Evolutionary conservation across 495 filamentous ascomycete species (phyloP), one percentile per base, ranked within the genome.

Genomic region (Durotheca rogersii): DNA sequence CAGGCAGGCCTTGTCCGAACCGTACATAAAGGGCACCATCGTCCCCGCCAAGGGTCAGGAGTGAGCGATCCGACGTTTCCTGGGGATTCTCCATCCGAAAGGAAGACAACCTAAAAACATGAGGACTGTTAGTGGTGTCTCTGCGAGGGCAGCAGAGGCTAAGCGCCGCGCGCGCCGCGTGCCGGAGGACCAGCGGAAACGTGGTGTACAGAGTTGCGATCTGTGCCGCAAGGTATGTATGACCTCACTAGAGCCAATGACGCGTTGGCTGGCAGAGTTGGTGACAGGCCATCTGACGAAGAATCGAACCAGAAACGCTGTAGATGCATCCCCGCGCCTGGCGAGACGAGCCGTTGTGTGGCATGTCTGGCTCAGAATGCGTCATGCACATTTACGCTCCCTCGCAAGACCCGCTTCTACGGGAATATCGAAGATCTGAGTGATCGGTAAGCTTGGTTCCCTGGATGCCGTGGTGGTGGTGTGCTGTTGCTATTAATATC

Each of bases 341-440:
- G 41, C 4, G 39, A 55, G n/a, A 20, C 18, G 9, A 40, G 54
- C 45, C 18, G 65, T 16, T 75, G 72, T 47, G 56, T 58, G 34
- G 63, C 64, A 47, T 75, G 72, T 53, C 41, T 65, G 17, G 56
- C 64, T 23, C 65, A 68, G 27, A 55, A 64, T 12, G 60, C 66
- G 17, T 63, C 60, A n/a, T 76, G 73, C 50, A 62, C 66, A 18
- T 72, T 68, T 19, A 74, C 70, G 1, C 60, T 73, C 27, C 71
- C 70, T 31, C 66, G 73, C 9, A 75, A 76, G 62, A 70, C 67
- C 40, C 57, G 72, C 31, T 67, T 76, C 33, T 75, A 74, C 41
- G 73, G 73, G 14, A 74, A 72, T 51, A 66, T 77, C 11, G 73
- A 77, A 39, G 68, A 62, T 23, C 64, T 76, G 14, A 70, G 71